phyloP scores from a whole-genome alignment of 2,329 filamentous ascomycete species.

The Alternaria sp. region DNA sequence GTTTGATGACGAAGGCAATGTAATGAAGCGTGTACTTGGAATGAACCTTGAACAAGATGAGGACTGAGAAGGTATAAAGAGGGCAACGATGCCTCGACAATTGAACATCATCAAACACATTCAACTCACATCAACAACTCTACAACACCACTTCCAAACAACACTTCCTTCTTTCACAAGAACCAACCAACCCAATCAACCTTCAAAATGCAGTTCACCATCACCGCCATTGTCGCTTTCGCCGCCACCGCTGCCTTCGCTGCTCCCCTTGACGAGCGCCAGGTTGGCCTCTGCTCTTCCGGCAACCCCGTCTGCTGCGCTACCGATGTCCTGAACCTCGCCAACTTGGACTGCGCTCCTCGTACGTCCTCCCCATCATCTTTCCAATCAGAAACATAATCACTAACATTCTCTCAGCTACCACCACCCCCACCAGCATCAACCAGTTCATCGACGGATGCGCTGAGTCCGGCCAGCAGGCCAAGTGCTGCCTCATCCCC shows the following conservation, averaged over 20 bases:
- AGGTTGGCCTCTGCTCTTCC: constrained; percentile 43
- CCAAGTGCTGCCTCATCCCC: constrained; percentile 64
- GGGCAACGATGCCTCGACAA: constrained; percentile 20
- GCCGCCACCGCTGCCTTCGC: constrained; percentile 38
- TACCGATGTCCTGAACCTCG: constrained; percentile 65
- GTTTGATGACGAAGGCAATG: constrained; percentile 35
- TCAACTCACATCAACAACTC: constrained; percentile 21
- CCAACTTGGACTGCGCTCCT: constrained; percentile 62
- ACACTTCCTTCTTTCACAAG: constrained; percentile 8
- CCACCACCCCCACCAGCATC: constrained; percentile 46
- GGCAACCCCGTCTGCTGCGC: constrained; percentile 63
- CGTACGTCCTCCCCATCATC: constrained; percentile 52
- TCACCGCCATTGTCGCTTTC: constrained; percentile 42
- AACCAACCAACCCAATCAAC: constrained; percentile 6
- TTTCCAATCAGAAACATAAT: background rate
- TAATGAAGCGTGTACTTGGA: constrained; percentile 9
- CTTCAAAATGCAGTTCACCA: constrained; percentile 45
- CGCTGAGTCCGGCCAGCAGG: constrained; percentile 58
- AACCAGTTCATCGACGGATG: constrained; percentile 57
- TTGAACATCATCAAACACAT: constrained; percentile 33
- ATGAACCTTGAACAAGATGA: constrained; percentile 5
- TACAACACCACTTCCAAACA: constrained; percentile 7
- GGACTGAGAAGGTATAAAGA: constrained; percentile 40
- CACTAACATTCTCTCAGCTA: constrained; percentile 37
- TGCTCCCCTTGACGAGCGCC: constrained; percentile 42